phyloP scores from a whole-genome alignment of 768 basidiomycete genomes.

The Atractiella rhizophila region DNA sequence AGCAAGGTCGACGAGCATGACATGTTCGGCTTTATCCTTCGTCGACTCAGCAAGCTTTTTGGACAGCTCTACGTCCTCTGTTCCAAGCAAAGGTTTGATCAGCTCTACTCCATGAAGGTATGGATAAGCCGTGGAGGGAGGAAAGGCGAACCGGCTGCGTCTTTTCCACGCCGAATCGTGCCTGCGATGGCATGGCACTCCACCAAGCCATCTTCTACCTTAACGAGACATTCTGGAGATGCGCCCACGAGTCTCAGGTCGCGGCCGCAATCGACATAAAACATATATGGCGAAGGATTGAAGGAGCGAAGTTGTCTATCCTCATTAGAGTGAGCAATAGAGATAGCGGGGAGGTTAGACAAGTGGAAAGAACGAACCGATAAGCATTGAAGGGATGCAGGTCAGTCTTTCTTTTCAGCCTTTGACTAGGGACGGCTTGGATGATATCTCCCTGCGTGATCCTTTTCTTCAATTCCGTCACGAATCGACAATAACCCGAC shows the following conservation, averaged over 20 bases:
- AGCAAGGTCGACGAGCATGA: constrained; percentile 95
- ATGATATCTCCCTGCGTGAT: constrained; percentile 94
- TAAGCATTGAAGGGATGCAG: constrained; percentile 96
- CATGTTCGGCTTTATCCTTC: constrained; percentile 92
- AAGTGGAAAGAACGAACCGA: constrained; percentile 21
- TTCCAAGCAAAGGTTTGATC: background rate
- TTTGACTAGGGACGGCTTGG: constrained; percentile 90
- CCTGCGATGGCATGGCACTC: constrained; percentile 97
- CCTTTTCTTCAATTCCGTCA: constrained; percentile 73
- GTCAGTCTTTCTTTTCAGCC: constrained; percentile 54
- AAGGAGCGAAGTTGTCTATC: constrained; percentile 50
- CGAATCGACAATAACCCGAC: constrained; percentile 68
- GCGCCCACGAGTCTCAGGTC: constrained; percentile 90
- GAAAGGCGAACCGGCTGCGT: constrained; percentile 40
- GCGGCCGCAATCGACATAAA: constrained; percentile 55
- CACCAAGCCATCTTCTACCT: constrained; percentile 71
- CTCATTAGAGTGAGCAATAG: background rate
- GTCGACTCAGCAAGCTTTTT: constrained; percentile 51
- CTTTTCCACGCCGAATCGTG: constrained; percentile 66
- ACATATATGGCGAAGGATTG: constrained; percentile 98
- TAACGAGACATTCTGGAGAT: constrained; percentile 90
- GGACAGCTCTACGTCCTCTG: constrained; percentile 69
- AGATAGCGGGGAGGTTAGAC: background rate
- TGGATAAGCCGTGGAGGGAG: constrained; percentile 2
- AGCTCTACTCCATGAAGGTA: background rate